Conservation (phyloP, 1,139 yeast genomes). For the Scheffersomyces illinoinensis region DNA sequence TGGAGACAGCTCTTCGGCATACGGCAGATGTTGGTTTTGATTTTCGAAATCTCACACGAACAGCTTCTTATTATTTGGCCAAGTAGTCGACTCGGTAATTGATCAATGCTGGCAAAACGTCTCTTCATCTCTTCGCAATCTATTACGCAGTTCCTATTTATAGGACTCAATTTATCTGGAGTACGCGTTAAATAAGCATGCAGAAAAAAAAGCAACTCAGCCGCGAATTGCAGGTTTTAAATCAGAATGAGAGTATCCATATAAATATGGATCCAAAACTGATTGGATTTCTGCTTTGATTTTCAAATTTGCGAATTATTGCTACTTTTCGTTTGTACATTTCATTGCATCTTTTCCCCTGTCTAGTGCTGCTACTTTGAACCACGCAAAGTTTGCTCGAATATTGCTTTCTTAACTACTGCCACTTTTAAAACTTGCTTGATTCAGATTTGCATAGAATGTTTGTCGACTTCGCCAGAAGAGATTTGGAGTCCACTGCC, state of each 20-base stretch:
- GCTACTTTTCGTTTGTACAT: background rate
- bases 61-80: background rate
- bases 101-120: background rate
- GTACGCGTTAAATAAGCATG: background rate
- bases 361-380: background rate
- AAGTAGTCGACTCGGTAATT: background rate
- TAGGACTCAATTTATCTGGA: background rate
- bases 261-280: background rate
- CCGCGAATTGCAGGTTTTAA: background rate
- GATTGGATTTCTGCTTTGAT: background rate
- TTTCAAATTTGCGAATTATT: background rate
- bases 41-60: background rate
- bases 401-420: too few species aligned
- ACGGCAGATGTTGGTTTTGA: background rate
- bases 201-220: background rate
- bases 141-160: background rate
- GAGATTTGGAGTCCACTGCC: constrained; percentile 44
- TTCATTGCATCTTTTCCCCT: background rate
- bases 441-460: background rate
- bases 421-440: too few species aligned
- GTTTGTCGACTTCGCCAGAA: constrained; percentile 3
- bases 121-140: background rate
- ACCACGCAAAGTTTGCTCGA: background rate
- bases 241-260: background rate
- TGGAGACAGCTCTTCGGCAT: background rate